Evolutionary conservation across 2,329 filamentous ascomycete genomes (phyloP).

Genomic region (Diaporthe ampelina): DNA sequence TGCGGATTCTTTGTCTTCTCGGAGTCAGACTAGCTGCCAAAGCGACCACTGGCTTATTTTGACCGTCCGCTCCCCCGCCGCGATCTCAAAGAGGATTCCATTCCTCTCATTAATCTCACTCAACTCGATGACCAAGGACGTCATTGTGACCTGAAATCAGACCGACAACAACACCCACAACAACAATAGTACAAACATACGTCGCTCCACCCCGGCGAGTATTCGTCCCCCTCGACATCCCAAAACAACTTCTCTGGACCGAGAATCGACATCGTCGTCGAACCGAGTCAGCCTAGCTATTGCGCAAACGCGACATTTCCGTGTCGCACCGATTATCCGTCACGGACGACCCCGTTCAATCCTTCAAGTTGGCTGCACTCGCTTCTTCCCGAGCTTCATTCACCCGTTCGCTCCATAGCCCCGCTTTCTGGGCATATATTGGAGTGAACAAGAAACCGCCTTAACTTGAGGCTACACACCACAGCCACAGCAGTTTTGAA

Average conservation of each 20-base stretch:
- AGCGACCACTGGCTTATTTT: not conserved
- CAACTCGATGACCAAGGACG: conserved; percentile 27
- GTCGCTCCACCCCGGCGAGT: not conserved
- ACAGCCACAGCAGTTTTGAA: conserved; percentile 6
- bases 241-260: not conserved
- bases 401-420: conserved; percentile 91
- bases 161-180: conserved; percentile 2
- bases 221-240: not conserved
- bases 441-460: conserved; percentile 98
- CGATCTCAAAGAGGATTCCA: not conserved
- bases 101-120: not conserved
- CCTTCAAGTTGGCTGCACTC: conserved; percentile 56
- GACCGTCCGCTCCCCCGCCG: not conserved
- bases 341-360: conserved; percentile 41
- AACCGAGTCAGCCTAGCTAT: not conserved
- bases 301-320: not conserved
- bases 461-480: conserved; percentile 74
- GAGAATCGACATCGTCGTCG: conserved; percentile 3
- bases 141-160: conserved; percentile 36
- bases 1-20: conserved; percentile 9
- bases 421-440: conserved; percentile 92
- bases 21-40: not conserved
- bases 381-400: conserved; percentile 77
- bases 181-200: conserved; percentile 31
- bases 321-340: not conserved